Evolutionary conservation across 2,329 filamentous ascomycete species (phyloP).

Genomic region (Aulographum hederae): DNA sequence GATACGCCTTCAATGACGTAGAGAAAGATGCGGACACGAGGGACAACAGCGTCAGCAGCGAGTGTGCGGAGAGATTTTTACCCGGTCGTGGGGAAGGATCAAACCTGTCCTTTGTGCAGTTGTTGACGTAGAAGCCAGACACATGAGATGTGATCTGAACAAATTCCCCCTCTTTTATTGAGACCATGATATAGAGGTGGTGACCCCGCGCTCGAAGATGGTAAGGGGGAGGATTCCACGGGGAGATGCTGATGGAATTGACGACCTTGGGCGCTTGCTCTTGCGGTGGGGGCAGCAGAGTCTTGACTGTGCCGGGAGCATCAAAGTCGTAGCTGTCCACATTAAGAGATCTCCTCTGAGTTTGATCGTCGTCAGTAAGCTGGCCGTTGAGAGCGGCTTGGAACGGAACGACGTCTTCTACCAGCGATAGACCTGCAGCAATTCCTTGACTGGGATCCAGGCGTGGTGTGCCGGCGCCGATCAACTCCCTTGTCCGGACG

Average conservation of each 20-base stretch:
- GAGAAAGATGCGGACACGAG: conserved; percentile 72
- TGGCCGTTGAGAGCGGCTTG: conserved; percentile 16
- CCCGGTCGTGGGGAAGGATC: conserved; percentile 67
- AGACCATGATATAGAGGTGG: conserved; percentile 73
- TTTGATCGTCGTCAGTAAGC: conserved; percentile 25
- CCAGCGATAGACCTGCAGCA: conserved; percentile 66
- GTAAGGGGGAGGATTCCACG: conserved; percentile 93
- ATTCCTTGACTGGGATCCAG: conserved; percentile 78
- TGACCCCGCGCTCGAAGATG: conserved; percentile 83
- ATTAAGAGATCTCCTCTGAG: not conserved
- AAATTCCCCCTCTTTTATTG: conserved; percentile 88
- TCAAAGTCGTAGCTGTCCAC: conserved; percentile 57
- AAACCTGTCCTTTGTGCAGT: conserved; percentile 86
- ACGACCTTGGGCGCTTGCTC: conserved; percentile 70
- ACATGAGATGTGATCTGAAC: conserved; percentile 86
- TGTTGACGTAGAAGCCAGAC: conserved; percentile 93
- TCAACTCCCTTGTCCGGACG: conserved; percentile 75
- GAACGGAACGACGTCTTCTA: conserved; percentile 63
- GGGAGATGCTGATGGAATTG: conserved; percentile 71
- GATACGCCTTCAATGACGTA: conserved; percentile 54
- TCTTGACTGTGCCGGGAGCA: conserved; percentile 46
- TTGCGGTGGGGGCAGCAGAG: conserved; percentile 48
- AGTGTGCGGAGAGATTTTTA: conserved; percentile 68
- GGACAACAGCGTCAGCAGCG: conserved; percentile 61
- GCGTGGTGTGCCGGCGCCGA: conserved; percentile 78